These are phyloP conservation scores for Crotalaria pallida DNA, from an alignment of 306 rosid species.

Conservation along the genomic window DNA sequence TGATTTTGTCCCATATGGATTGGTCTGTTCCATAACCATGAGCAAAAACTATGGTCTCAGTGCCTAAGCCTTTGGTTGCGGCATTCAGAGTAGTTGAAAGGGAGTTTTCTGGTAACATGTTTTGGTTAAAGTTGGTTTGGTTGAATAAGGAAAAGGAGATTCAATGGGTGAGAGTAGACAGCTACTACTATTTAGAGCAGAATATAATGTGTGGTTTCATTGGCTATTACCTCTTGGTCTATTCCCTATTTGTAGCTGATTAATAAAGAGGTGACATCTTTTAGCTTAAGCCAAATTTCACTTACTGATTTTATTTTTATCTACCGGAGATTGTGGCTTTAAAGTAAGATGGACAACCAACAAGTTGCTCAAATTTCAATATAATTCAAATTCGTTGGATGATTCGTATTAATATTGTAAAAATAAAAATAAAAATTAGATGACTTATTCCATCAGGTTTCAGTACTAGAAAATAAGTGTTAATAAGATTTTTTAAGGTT, in stretches of 20 bases:
- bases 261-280: background rate
- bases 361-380: too few relatives aligned
- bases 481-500: too few relatives aligned
- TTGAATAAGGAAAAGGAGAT: background rate
- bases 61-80: constrained; percentile 37
- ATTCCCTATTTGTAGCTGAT: constrained; percentile 22
- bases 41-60: constrained; percentile 56
- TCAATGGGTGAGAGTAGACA: background rate
- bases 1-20: constrained; percentile 73
- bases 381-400: too few relatives aligned
- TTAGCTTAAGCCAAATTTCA: too few relatives aligned
- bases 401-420: too few relatives aligned
- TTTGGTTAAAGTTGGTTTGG: background rate
- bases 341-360: too few relatives aligned
- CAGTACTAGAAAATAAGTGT: too few relatives aligned
- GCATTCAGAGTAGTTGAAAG: constrained; percentile 46
- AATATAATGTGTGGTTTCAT: constrained; percentile 25
- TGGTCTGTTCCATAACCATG: constrained; percentile 90
- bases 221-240: constrained; percentile 17
- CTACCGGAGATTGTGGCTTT: too few relatives aligned
- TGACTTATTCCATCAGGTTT: too few relatives aligned
- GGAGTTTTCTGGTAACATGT: constrained; percentile 31
- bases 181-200: background rate
- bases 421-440: too few relatives aligned
- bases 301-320: too few relatives aligned